phyloP scores from a whole-genome alignment of 2,329 filamentous ascomycete species.

The Alternaria incomplexa region DNA sequence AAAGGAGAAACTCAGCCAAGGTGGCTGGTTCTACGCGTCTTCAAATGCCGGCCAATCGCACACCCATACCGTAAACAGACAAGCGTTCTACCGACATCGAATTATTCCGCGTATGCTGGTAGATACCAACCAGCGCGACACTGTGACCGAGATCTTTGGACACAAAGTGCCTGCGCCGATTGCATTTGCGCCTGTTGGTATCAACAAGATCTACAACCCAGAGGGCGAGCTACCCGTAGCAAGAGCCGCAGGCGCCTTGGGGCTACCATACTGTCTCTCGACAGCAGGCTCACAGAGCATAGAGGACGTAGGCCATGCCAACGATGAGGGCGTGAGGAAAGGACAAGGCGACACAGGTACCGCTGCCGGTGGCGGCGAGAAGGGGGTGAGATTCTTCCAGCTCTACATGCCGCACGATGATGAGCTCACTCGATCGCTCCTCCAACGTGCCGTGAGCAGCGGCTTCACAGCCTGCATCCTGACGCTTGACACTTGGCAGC shows the following conservation, averaged over 20 bases:
- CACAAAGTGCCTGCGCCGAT: conserved; percentile 66
- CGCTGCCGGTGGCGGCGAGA: conserved; percentile 4
- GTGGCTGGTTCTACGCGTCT: conserved; percentile 66
- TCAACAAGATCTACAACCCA: conserved; percentile 69
- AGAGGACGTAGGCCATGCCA: conserved; percentile 64
- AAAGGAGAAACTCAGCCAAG: conserved; percentile 61
- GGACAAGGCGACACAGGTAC: conserved; percentile 1
- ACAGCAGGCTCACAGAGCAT: conserved; percentile 64
- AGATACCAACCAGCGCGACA: conserved; percentile 65
- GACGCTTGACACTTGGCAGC: conserved; percentile 69
- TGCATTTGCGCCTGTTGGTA: conserved; percentile 69
- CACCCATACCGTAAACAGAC: conserved; percentile 63
- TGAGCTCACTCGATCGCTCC: conserved; percentile 62
- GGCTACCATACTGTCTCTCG: conserved; percentile 65
- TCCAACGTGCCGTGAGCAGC: conserved; percentile 60
- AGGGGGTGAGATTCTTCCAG: conserved; percentile 63
- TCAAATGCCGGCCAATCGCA: conserved; percentile 63
- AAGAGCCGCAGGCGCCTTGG: conserved; percentile 64
- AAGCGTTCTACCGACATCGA: conserved; percentile 69
- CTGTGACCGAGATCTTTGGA: conserved; percentile 64
- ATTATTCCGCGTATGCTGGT: conserved; percentile 68
- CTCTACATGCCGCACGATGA: conserved; percentile 70
- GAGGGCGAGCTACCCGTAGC: conserved; percentile 65
- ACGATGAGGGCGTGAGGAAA: conserved; percentile 49
- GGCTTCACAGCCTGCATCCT: conserved; percentile 66